Conservation (phyloP, 2,329 filamentous ascomycete genomes). For the Emergomyces pasteurianus region DNA sequence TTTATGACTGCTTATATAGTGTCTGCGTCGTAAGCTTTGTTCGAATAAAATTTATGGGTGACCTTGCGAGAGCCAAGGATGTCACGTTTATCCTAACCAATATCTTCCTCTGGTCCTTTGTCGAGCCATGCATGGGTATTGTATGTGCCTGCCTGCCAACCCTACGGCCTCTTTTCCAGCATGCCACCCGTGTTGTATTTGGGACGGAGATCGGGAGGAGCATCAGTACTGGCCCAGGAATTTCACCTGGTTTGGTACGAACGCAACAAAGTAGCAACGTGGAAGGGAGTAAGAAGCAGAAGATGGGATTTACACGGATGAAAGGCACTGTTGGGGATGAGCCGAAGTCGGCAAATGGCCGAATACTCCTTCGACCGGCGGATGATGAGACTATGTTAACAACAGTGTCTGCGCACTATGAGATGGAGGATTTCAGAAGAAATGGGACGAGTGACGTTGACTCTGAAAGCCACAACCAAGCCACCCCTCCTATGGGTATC, state of each 20-base stretch:
- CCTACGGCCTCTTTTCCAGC: constrained; percentile 22
- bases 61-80: constrained; percentile 30
- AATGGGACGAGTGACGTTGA: not conserved
- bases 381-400: not conserved
- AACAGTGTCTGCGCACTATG: not conserved
- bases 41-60: constrained; percentile 30
- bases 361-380: not conserved
- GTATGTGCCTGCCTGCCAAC: constrained; percentile 26
- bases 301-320: not conserved
- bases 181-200: not conserved
- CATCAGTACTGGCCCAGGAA: not conserved
- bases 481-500: not conserved
- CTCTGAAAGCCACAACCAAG: not conserved
- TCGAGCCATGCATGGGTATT: constrained; percentile 25
- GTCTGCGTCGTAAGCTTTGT: constrained; percentile 32
- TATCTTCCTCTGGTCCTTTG: constrained; percentile 22
- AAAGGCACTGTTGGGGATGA: not conserved
- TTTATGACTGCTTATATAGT: constrained; percentile 5
- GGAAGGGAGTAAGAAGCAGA: not conserved
- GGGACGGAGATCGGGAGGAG: not conserved
- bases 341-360: not conserved
- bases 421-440: not conserved
- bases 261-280: not conserved
- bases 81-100: constrained; percentile 22
- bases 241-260: not conserved